A percentile compares a stretch with the other conserved stretches of the same genome.
Evolutionary conservation across 2,329 filamentous ascomycete genomes (phyloP).

Genomic region (Thelonectria discophora): DNA sequence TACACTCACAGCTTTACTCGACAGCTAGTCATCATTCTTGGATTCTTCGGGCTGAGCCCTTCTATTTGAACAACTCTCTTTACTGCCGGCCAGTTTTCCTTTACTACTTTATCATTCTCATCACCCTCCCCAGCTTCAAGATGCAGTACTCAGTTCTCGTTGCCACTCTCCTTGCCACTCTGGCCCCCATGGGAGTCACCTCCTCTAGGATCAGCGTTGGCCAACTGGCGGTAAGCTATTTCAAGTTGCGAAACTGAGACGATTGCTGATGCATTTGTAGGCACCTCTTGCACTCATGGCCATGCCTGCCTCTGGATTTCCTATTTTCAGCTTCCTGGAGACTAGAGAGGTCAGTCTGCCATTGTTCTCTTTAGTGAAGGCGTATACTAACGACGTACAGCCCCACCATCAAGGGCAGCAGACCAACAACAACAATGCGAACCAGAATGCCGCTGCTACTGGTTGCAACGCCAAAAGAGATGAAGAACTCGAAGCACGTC

Average conservation of each 20-base stretch:
- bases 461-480: conserved; percentile 4
- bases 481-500: not conserved
- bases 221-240: not conserved
- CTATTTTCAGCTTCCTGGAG: not conserved
- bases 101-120: not conserved
- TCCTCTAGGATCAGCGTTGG: conserved; percentile 1
- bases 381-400: conserved; percentile 1
- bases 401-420: conserved; percentile 16
- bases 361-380: not conserved
- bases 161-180: not conserved
- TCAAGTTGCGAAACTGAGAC: not conserved
- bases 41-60: not conserved
- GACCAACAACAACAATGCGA: not conserved
- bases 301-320: conserved; percentile 6
- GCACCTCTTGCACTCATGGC: conserved; percentile 12
- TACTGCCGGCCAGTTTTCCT: conserved; percentile 21
- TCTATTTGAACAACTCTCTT: not conserved
- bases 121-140: not conserved
- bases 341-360: conserved; percentile 9
- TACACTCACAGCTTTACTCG: conserved; percentile 7
- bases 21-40: not conserved
- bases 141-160: conserved; percentile 6
- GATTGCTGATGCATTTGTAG: not conserved
- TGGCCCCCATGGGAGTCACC: not conserved
- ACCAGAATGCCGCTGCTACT: not conserved